Evolutionary conservation across 148 eudicot genomes (phyloP).

Genomic region (Vaccinium corymbosum): DNA sequence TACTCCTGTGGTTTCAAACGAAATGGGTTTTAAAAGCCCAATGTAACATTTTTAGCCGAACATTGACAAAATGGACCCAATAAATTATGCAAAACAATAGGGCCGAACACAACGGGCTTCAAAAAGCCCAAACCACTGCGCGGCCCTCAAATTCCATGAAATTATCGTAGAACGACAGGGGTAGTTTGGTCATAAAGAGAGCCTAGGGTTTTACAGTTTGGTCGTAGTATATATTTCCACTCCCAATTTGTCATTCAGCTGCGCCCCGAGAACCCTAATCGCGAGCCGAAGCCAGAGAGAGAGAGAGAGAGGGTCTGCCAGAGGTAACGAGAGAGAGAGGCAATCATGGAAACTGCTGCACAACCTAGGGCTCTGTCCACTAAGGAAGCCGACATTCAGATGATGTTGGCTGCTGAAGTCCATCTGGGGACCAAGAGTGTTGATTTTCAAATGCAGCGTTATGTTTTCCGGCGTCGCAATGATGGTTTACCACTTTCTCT

Average conservation of each 20-base stretch:
- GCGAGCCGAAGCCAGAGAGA: background rate
- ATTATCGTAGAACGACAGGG: no score
- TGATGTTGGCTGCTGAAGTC: slow-evolving; percentile 17
- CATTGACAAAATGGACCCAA: background rate
- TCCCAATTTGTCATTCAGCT: background rate
- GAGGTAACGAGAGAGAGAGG: background rate
- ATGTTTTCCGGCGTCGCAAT: slow-evolving; percentile 10
- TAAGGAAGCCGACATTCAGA: slow-evolving; percentile 11
- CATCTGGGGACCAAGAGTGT: slow-evolving; percentile 11
- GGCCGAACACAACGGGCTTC: background rate
- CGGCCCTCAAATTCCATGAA: background rate
- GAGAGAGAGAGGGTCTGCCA: background rate
- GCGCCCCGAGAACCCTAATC: background rate
- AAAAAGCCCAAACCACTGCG: background rate
- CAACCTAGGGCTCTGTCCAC: background rate
- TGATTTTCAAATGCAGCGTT: slow-evolving; percentile 13
- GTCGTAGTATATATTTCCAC: background rate
- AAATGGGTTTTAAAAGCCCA: no score
- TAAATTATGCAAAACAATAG: background rate
- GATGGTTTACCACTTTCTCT: background rate
- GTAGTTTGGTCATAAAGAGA: no score
- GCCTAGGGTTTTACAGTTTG: background rate
- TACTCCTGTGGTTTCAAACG: no score
- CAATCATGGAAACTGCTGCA: background rate
- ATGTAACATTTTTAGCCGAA: no score